Percentiles rank a stretch among this genome's conserved stretches.
phyloP scores from a whole-genome alignment of 148 eudicot species.

The Amaranthus cruentus region DNA sequence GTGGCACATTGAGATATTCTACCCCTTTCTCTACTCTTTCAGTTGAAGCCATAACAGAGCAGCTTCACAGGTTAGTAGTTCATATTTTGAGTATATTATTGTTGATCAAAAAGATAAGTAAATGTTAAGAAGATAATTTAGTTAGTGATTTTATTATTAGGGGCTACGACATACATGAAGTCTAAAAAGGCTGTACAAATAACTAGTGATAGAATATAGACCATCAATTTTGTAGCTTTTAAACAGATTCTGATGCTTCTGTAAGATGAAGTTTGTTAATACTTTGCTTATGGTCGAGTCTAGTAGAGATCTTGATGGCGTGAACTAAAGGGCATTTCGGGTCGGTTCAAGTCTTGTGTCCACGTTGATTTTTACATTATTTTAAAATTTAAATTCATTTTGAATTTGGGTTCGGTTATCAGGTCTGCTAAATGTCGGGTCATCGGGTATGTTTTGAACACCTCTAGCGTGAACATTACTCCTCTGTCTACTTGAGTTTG shows the following conservation, averaged over 20 bases:
- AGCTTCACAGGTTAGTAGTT: constrained; percentile 74
- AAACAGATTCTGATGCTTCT: neutral
- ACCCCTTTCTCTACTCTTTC: constrained; percentile 83
- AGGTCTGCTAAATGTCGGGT: no score
- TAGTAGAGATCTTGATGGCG: neutral
- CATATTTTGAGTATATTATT: neutral
- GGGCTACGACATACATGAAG: neutral
- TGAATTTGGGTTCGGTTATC: no score
- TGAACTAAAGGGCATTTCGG: neutral
- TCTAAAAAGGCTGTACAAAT: neutral
- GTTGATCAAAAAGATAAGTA: neutral
- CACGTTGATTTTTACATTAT: no score
- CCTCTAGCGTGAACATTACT: no score
- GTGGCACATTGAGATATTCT: constrained; percentile 65
- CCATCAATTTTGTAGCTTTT: neutral
- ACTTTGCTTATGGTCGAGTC: neutral
- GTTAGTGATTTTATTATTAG: neutral
- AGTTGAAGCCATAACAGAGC: constrained; percentile 82
- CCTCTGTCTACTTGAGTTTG: no score
- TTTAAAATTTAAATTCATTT: no score
- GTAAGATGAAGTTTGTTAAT: neutral
- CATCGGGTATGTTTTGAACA: no score
- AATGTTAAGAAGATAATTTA: neutral
- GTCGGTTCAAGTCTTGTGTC: no score
- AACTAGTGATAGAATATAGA: neutral